Evolutionary conservation across 2,329 filamentous ascomycete genomes (phyloP).

Genomic region (Beauveria brongniartii): DNA sequence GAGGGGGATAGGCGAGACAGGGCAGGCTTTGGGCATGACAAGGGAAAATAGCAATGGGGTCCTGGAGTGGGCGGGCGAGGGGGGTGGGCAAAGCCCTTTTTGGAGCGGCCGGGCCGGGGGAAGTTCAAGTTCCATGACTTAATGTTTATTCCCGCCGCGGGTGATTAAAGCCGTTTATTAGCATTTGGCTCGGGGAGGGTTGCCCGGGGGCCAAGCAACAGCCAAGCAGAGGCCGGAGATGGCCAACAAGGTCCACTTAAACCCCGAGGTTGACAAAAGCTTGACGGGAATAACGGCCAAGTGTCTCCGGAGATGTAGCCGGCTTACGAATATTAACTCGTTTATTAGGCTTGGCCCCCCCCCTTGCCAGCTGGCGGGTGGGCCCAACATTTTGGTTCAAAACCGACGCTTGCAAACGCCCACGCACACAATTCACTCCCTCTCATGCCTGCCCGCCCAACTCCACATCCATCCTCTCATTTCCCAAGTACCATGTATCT

Average conservation of each 20-base stretch:
- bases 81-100: not conserved
- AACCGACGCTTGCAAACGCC: no score
- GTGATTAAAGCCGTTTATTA: no score
- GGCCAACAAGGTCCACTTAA: not conserved
- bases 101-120: not conserved
- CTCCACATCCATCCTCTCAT: no score
- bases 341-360: no score
- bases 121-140: not conserved
- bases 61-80: not conserved
- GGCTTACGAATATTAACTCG: no score
- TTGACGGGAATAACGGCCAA: constrained; percentile 3
- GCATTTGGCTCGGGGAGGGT: not conserved
- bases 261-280: not conserved
- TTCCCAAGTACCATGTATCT: no score
- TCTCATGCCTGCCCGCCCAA: no score
- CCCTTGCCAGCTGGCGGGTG: not conserved
- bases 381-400: not conserved
- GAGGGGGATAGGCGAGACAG: not conserved
- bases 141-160: no score
- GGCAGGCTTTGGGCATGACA: not conserved
- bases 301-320: not conserved
- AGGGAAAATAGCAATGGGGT: not conserved
- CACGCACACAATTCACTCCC: no score
- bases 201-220: not conserved
- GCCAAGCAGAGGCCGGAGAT: not conserved